Evolutionary conservation across 2,329 filamentous ascomycete genomes (phyloP), one percentile per base, ranked within the genome.

Genomic region (Colletotrichum cordylinicola): DNA sequence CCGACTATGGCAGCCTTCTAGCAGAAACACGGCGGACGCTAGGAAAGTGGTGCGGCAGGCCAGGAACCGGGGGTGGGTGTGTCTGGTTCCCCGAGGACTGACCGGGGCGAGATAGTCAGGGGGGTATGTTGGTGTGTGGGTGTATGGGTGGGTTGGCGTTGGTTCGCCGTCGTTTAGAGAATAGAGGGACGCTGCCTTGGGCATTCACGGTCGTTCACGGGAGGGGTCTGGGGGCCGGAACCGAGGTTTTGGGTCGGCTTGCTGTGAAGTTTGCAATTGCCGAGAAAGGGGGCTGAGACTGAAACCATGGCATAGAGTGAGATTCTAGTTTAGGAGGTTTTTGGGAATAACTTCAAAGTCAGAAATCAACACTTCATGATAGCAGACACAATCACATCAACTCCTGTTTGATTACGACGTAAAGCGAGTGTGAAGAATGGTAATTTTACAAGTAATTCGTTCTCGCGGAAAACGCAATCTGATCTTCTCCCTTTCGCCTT

Each of bases 381-480:
- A 29, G 29, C n/a, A 33, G 15, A 35, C 8, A n/a, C 6, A 60
- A 12, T 37, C 67, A 60, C 64, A 76, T 35, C 70, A 75, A 76
- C 71, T 70, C 71, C 74, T 55, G 27, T 76, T 66, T 43, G 27
- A 71, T 75, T 65, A 31, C 15, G 61, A 18, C 6, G 60, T n/a
- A 56, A 64, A 74, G 81, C 65, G 78, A 82, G 78, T 74, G 79
- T 80, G 68, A 76, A 81, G 81, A 82, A 82, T 82, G 79, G 56
- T 79, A 77, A 77, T 83, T 56, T 73, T 74, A 82, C 80, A 83
- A 52, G 62, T 78, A 75, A 74, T 74, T 62, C 65, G 74, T 66
- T 70, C 52, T 66, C 43, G 16, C 5, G 13, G 18, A n/a, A 33
- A n/a, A 58, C 62, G 67, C 68, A 75, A 60, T 69, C 58, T 69